These are phyloP conservation scores for Sapria himalayana DNA, from an alignment of 345 rosid species.

Conservation along the genomic window DNA sequence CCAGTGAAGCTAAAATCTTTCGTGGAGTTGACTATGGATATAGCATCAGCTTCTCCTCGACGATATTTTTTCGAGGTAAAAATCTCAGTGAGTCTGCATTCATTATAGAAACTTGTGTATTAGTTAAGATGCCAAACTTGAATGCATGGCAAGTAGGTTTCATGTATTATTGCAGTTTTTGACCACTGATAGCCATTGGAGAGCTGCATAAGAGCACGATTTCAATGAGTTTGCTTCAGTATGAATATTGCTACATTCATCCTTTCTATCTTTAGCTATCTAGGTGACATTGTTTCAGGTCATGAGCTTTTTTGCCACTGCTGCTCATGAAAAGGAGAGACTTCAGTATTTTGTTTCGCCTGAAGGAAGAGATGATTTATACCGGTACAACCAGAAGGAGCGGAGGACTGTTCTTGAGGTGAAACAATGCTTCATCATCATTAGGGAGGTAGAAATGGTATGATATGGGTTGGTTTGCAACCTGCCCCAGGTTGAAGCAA, in stretches of 20 bases:
- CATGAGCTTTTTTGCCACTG: conserved; percentile 73
- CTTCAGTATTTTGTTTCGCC: conserved; percentile 73
- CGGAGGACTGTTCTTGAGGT: conserved; percentile 85
- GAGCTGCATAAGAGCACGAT: no score
- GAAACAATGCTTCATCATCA: no score
- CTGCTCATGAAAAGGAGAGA: conserved; percentile 66
- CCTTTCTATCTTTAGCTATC: not conserved
- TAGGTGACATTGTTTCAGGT: conserved; percentile 19
- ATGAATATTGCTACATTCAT: not conserved
- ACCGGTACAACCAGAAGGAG: conserved; percentile 85
- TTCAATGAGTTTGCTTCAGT: no score
- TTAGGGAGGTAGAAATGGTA: no score
- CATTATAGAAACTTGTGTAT: conserved; percentile 2
- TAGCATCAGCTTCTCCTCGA: conserved; percentile 78
- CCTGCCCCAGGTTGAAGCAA: no score
- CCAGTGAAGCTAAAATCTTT: conserved; percentile 53
- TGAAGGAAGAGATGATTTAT: conserved; percentile 88
- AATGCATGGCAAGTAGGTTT: no score
- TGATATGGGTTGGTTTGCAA: no score
- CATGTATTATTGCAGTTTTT: no score
- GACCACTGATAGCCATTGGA: no score
- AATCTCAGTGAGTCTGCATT: conserved; percentile 12
- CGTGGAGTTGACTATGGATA: conserved; percentile 83
- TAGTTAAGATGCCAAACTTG: no score
- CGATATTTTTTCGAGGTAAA: conserved; percentile 90